Evolutionary conservation across 192 early-diverging fungal genomes (phyloP).

Genomic region (Chytriomyces sp.): DNA sequence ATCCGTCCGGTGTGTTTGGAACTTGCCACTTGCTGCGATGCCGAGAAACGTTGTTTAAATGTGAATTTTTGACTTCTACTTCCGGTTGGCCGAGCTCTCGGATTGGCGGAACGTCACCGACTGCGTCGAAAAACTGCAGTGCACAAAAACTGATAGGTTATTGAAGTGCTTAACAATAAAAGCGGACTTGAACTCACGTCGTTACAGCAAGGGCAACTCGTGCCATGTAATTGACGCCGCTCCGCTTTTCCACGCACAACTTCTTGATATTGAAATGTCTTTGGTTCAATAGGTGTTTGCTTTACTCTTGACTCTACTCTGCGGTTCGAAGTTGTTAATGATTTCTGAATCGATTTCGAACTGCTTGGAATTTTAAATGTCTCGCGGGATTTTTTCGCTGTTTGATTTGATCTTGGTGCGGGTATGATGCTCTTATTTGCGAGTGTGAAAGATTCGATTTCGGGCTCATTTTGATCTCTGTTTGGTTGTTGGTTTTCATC

Average conservation of each 20-base stretch:
- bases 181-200: neutral
- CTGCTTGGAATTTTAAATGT: too few relatives aligned
- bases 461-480: too few relatives aligned
- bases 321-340: too few relatives aligned
- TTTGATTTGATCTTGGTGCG: too few relatives aligned
- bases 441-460: too few relatives aligned
- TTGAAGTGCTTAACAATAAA: neutral
- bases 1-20: constrained; percentile 17
- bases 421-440: too few relatives aligned
- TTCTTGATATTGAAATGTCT: constrained; percentile 13
- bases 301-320: too few relatives aligned
- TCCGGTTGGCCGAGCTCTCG: constrained; percentile 12
- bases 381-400: too few relatives aligned
- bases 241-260: constrained; percentile 22
- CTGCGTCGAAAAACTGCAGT: constrained; percentile 8
- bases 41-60: constrained; percentile 12
- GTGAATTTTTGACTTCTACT: neutral
- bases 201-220: constrained; percentile 11
- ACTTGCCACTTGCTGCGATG: constrained; percentile 3
- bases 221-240: constrained; percentile 17
- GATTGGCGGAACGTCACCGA: constrained; percentile 20
- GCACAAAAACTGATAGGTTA: neutral
- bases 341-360: too few relatives aligned
- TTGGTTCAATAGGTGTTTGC: too few relatives aligned
- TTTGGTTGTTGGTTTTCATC: too few relatives aligned